phyloP scores from a whole-genome alignment of 1,284 basidiomycete genomes.

The Puccinia coronata region DNA sequence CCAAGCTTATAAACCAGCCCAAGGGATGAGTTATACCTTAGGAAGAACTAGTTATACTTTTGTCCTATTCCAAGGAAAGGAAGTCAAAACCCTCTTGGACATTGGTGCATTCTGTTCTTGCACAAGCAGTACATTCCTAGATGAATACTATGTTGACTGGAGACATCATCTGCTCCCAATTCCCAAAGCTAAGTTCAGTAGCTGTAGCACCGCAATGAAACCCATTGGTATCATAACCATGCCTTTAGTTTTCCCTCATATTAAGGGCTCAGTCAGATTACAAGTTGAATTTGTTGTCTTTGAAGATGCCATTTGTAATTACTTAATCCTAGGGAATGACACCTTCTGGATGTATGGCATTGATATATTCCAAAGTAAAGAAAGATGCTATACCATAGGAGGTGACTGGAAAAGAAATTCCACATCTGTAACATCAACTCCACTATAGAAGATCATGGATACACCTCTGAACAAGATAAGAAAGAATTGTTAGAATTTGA shows the following conservation, averaged over 20 bases:
- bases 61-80: neutral
- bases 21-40: neutral
- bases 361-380: conserved; percentile 9
- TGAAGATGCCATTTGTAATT: neutral
- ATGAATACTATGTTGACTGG: neutral
- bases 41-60: neutral
- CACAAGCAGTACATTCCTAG: neutral
- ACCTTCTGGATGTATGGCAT: neutral
- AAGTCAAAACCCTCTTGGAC: too few relatives aligned
- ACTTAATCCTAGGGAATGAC: too few relatives aligned
- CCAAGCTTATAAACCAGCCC: neutral
- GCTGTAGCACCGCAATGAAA: neutral
- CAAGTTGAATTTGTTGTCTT: conserved; percentile 4
- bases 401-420: conserved; percentile 4
- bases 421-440: conserved; percentile 1
- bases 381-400: neutral
- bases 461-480: too few relatives aligned
- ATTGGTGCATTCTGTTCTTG: neutral
- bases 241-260: neutral
- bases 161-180: neutral
- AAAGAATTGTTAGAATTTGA: too few relatives aligned
- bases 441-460: too few relatives aligned
- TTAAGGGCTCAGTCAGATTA: neutral
- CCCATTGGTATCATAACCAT: neutral
- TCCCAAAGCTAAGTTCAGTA: conserved; percentile 11